Evolutionary conservation across 2,329 filamentous ascomycete species (phyloP), one percentile per base, ranked within the genome.

Genomic region (Bimuria novae-zelandiae): DNA sequence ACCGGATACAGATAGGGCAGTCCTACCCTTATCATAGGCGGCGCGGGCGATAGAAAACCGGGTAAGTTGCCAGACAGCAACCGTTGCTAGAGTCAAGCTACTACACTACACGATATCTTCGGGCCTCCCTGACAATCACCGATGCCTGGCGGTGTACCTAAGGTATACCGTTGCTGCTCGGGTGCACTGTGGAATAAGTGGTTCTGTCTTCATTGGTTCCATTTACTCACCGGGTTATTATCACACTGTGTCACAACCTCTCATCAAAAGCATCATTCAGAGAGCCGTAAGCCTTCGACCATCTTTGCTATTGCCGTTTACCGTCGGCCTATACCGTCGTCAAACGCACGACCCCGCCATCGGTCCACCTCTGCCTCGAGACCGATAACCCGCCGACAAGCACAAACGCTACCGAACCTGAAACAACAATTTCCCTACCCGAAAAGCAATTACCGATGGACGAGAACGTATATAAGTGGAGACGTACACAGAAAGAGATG

Each of bases 351-450:
- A 63, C 67, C 61, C 65, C 62, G 59, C 63, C 58, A 57, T 60
- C 60, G 54, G 51, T 56, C 54, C 57, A 49, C 37, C 25, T 55
- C 49, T 35, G 30, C 48, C 27, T 36, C 35, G 40, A 62, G 47
- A 55, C 64, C 65, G 65, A 65, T 62, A 57, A 65, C 36, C 51
- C 53, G 22, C 33, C 33, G 35, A 19, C 54, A 30, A 33, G 56
- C 53, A 36, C 60, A 64, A 51, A 42, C 57, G 33, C 52, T 45
- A 56, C 51, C 40, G 42, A 52, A 55, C 41, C 35, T 62, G 66
- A 68, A 65, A 68, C 66, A 56, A 49, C 63, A 60, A 56, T 55
- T 57, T 51, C 56, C 52, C n/a, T 19, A n/a, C 19, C 60, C 60
- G 61, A 61, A 63, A 41, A 52, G 19, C 33, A 45, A 46, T 46